Base-by-base conservation (phyloP, 1,284 basidiomycete genomes). In the Rhodotorula sp. region DNA sequence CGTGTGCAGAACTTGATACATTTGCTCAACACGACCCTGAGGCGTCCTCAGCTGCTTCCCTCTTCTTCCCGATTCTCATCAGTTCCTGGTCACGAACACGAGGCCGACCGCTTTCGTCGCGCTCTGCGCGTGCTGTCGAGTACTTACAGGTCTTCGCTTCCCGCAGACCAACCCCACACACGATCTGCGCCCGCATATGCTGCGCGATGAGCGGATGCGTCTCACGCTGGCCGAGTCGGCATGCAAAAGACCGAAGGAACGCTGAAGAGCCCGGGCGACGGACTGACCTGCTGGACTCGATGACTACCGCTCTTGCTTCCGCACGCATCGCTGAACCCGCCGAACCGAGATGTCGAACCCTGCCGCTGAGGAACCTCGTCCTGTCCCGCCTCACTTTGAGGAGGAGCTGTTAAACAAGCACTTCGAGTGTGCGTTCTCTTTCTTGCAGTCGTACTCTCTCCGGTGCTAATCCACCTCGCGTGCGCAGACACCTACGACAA, bases 401-500 rank as follows among this genome's bases (percentile, higher is more conserved):
- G 66, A 70, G 54, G 71, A 74, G 61, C 55, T 75, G 37, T 34
- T 65, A 9, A 44, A 75, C 65, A 64, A 66, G 37, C 70, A 72
- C 46, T 61, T 70, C 29, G 64, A 66, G 27, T 75, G 71, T 64
- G 10, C 48, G 64, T 57, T 12, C 25, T 15, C 17, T 12, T 32
- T 0, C 12, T 32, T 3, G 32, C 13, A 21, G 19, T 13, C 25
- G 12, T 17, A 32, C 3, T 32, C 22, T 61, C 3, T 32, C 22
- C 50, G 19, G 8, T 27, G 13, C 10, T n/a, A 29, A 37, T 17
- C 41, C 32, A 9, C n/a, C 19, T n/a, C 9, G 3, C n/a, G 10
- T 7, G 32, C 4, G 41, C 48, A 73, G 71, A 74, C 51, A 75
- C 73, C 3, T 72, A 75, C 62, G 65, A 67, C 46, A 72, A 72